These are phyloP conservation scores for Hypoxylon perforatum DNA, from an alignment of 495 filamentous ascomycete genomes.

Conservation along the genomic window DNA sequence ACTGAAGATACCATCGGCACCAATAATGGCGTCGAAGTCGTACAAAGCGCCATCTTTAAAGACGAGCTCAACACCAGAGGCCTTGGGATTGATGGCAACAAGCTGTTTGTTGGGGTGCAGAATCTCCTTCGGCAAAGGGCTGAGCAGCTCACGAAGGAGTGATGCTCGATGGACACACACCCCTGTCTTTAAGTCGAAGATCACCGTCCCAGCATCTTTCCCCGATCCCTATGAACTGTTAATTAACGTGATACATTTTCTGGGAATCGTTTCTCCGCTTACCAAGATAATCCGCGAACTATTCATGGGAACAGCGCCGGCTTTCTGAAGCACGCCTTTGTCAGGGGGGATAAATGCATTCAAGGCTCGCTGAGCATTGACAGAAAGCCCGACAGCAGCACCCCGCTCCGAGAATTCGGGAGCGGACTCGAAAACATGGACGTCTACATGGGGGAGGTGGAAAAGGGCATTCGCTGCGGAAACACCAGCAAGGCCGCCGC, in stretches of 20 bases:
- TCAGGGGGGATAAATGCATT: not conserved
- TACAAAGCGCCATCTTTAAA: conserved; percentile 15
- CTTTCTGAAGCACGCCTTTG: conserved; percentile 3
- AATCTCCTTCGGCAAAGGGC: conserved; percentile 3
- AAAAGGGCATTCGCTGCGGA: too few species aligned
- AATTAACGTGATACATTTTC: not conserved
- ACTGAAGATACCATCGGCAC: conserved; percentile 29
- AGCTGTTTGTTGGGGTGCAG: conserved; percentile 20
- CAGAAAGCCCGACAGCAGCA: conserved; percentile 13
- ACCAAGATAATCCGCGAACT: conserved; percentile 11
- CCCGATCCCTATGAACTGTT: conserved; percentile 19
- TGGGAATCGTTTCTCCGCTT: not conserved
- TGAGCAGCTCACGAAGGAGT: conserved; percentile 21
- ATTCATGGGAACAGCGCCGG: conserved; percentile 16
- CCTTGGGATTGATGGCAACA: not conserved
- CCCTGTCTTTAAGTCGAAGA: not conserved
- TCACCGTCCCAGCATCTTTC: conserved; percentile 5
- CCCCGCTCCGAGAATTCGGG: conserved; percentile 39
- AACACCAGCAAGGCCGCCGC: too few species aligned
- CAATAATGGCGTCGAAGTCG: conserved; percentile 23
- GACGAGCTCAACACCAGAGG: not conserved
- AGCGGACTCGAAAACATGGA: conserved; percentile 43
- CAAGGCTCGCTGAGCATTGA: conserved; percentile 15
- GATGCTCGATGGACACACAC: conserved; percentile 18
- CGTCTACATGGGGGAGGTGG: too few species aligned